These are phyloP conservation scores for Hericium erinaceus DNA, from an alignment of 768 basidiomycete species.

Conservation along the genomic window DNA sequence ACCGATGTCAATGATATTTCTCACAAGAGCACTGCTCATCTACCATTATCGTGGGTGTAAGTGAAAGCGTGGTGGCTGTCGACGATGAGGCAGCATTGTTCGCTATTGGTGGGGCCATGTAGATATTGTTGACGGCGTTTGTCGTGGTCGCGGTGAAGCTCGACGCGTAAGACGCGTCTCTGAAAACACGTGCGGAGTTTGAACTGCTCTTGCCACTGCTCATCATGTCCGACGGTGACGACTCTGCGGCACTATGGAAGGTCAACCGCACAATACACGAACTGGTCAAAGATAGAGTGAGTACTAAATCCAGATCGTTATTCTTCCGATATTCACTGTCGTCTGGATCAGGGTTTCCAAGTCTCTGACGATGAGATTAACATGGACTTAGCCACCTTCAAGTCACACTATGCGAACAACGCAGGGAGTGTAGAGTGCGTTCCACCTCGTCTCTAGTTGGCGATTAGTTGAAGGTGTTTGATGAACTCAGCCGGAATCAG, in stretches of 20 bases:
- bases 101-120: constrained; percentile 9
- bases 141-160: background rate
- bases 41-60: constrained; percentile 27
- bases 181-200: constrained; percentile 40
- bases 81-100: constrained; percentile 2
- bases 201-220: constrained; percentile 26
- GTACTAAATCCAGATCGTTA: constrained; percentile 16
- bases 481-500: constrained; percentile 58
- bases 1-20: background rate
- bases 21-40: background rate
- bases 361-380: constrained; percentile 92
- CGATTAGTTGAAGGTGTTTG: background rate
- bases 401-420: constrained; percentile 57
- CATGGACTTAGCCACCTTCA: constrained; percentile 78
- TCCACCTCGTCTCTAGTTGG: background rate
- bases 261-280: constrained; percentile 96
- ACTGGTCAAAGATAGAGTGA: constrained; percentile 88
- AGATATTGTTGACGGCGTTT: background rate
- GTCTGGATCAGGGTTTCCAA: constrained; percentile 65
- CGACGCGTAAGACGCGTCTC: background rate
- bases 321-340: constrained; percentile 18
- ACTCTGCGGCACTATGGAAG: constrained; percentile 87
- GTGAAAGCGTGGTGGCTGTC: constrained; percentile 11
- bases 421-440: constrained; percentile 82
- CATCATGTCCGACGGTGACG: constrained; percentile 64